Base-by-base conservation (phyloP, 2,329 filamentous ascomycete species). In the Aspergillus carbonarius region DNA sequence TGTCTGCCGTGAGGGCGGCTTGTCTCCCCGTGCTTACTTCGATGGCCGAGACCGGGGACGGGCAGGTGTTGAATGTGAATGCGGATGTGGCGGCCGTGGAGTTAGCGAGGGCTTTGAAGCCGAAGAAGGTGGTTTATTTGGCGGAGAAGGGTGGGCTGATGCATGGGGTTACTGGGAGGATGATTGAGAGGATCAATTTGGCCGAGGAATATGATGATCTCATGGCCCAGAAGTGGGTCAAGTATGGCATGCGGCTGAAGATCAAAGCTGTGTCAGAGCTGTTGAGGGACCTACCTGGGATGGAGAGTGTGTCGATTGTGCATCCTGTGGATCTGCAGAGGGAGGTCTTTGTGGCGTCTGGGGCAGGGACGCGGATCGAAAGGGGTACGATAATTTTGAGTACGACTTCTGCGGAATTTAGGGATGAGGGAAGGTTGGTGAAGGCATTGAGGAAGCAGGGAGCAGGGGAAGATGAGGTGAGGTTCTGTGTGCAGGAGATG, bases 201-300 rank as follows among this genome's bases (percentile, higher is more conserved):
- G 95, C 98, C 72, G 93, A 96, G 78, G 95, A 99, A 79, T 98
- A 91, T 70, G 92, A 96, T 59, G 84, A 91, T 70, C 84, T 97
- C 70, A 96, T 98, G 91, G 83, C 86, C 57, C 92, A 97, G 78
- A 86, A 90, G 67, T 99, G 93, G 95, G 95, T 95, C 76, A 88
- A 91, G 71, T 96, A 95, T 73, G 95, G 95, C 62, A 98, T 93
- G 35, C 86, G 93, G 62, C 83, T 98, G 64, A 98, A 99, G 87
- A 98, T 99, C 76, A 91, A 90, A 79, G 92, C 98, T 79, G 96
- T 96, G 79, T 96, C 96, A 82, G 92, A 96, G 59, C 84, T 99
- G 30, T 81, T 99, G 54, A 91, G 92, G 66, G 88, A 90, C 51
- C 85, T 98, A n/a, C 95, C 93, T 52, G 88, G 91, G 68, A 93